Evolutionary conservation across 208 protist genomes (phyloP), one percentile per base, ranked within the genome.

Genomic region (Vickermania spadyakhi): DNA sequence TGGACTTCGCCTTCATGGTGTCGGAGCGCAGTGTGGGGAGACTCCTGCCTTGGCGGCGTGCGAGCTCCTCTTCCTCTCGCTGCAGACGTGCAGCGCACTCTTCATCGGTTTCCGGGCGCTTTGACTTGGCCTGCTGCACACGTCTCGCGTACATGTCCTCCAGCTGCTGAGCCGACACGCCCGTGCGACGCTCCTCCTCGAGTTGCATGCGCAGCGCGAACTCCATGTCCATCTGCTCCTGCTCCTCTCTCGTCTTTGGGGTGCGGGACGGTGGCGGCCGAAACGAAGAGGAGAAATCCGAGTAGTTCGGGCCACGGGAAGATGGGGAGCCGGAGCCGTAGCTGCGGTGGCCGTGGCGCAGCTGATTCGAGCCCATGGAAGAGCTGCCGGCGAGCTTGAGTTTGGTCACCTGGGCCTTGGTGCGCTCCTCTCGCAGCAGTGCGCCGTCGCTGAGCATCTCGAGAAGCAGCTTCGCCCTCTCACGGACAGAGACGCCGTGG

Each of bases 211-310:
- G 74, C 64, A 87, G 58, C 25, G 88, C 88, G 60, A 91, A 63
- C 78, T 92, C 77, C 74, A 89, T 81, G 67, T 94, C 88, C 56
- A 76, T 79, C 28, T 72, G 77, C 73, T 94, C 88, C 67, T 94
- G 88, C 70, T 94, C 79, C 67, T 89, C 84, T 62, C 73, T 77
- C 3, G 76, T 79, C 51, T 72, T 72, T 5, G 74, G 68, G n/a
- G 64, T 56, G 25, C 65, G 56, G 23, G 66, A 41, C 11, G 60
- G 7, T 2, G 59, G 31, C 2, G 60, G 27, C 1, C 22, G 45
- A 23, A 61, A 60, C 3, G 36, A 57, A 28, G 51, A 28, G 58
- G 59, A 70, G 41, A 30, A 42, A 18, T 57, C 64, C 42, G 67
- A 59, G 59, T 68, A 69, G 22, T 28, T 61, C 18, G 50, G 42